Percentiles rank a stretch among this genome's conserved stretches.
Evolutionary conservation across 352 stramenopile genomes (phyloP).

Genomic region (Elongisporangium prolatum): DNA sequence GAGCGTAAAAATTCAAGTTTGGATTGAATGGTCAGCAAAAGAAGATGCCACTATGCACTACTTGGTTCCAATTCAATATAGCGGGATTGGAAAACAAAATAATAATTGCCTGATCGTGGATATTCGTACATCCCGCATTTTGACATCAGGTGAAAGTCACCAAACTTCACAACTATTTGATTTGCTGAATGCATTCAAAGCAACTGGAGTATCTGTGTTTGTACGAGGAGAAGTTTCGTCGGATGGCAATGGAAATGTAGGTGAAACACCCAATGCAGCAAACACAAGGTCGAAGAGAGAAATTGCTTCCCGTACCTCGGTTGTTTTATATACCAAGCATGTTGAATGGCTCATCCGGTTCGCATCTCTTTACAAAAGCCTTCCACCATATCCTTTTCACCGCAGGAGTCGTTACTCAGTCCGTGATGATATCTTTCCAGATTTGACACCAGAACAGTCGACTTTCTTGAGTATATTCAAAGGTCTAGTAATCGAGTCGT

Average conservation of each 20-base stretch:
- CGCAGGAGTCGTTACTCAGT: conserved; percentile 6
- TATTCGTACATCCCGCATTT: conserved; percentile 5
- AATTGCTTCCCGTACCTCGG: conserved; percentile 43
- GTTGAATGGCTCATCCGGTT: conserved; percentile 74
- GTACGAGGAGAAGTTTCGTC: conserved; percentile 38
- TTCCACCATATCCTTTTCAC: conserved; percentile 24
- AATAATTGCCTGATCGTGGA: conserved; percentile 1
- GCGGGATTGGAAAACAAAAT: not conserved
- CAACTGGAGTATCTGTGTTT: conserved; percentile 31
- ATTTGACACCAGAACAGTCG: conserved; percentile 5
- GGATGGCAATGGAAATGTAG: conserved; percentile 8
- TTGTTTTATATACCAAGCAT: conserved; percentile 73
- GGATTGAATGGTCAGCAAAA: conserved; percentile 34
- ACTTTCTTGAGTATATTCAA: conserved; percentile 29
- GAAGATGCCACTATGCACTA: conserved; percentile 33
- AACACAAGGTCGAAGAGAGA: conserved; percentile 40
- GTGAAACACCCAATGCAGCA: conserved; percentile 6
- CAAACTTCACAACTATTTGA: not conserved
- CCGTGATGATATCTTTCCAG: conserved; percentile 5
- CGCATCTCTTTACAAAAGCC: conserved; percentile 33
- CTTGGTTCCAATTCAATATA: conserved; percentile 42
- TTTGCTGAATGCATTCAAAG: conserved; percentile 22
- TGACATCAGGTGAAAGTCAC: conserved; percentile 5
- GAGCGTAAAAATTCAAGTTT: conserved; percentile 38
- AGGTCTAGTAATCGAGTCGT: conserved; percentile 43